Conservation (phyloP, 352 stramenopile species). For the Phytophthora ohioensis region DNA sequence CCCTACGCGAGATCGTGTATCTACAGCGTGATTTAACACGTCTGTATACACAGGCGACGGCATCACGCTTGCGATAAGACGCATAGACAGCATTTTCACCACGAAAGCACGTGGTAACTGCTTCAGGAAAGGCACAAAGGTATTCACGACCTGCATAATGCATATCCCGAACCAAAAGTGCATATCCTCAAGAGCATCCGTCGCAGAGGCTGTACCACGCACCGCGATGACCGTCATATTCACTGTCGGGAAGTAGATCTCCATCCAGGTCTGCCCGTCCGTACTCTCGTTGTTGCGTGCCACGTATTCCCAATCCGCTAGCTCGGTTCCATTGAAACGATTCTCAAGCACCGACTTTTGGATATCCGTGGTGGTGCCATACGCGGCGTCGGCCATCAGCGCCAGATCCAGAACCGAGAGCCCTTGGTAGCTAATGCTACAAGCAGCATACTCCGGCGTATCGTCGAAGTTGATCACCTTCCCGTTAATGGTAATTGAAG, state of each 20-base stretch:
- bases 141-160: conserved; percentile 86
- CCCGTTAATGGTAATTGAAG: conserved; percentile 49
- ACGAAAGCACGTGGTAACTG: conserved; percentile 77
- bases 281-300: conserved; percentile 73
- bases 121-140: conserved; percentile 87
- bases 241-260: conserved; percentile 78
- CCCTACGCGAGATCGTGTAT: conserved; percentile 51
- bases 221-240: conserved; percentile 88
- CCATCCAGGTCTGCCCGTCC: conserved; percentile 83
- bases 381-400: conserved; percentile 80
- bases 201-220: conserved; percentile 79
- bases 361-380: conserved; percentile 69
- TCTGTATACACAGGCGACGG: conserved; percentile 68
- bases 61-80: conserved; percentile 70
- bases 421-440: conserved; percentile 65
- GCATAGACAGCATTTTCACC: conserved; percentile 80
- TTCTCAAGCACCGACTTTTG: conserved; percentile 71
- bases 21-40: conserved; percentile 61
- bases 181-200: conserved; percentile 84
- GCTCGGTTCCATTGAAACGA: conserved; percentile 78
- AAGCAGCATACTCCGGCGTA: conserved; percentile 75
- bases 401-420: conserved; percentile 81
- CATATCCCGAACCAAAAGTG: conserved; percentile 90
- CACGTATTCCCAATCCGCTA: conserved; percentile 79
- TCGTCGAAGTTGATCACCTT: conserved; percentile 59